These are phyloP conservation scores for Nemania sp. DNA, from an alignment of 2,329 filamentous ascomycete species.

Conservation along the genomic window DNA sequence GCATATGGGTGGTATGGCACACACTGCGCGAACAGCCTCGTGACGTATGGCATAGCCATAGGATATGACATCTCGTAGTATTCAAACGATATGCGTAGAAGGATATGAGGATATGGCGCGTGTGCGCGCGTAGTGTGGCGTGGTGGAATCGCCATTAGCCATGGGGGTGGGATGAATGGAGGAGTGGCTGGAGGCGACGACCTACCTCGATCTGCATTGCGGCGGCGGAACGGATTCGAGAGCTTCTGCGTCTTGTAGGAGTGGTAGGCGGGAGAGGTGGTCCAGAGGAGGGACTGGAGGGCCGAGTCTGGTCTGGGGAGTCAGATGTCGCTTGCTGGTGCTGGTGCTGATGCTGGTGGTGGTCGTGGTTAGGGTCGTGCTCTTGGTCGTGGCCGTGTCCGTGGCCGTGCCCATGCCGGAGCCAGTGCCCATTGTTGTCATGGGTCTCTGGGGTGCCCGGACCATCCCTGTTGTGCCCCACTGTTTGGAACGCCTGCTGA, in stretches of 20 bases:
- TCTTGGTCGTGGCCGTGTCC: no score
- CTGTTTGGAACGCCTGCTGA: constrained; percentile 11
- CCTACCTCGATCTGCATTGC: constrained; percentile 50
- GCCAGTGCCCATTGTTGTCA: no score
- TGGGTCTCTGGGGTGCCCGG: constrained; percentile 11
- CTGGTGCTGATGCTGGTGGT: constrained; percentile 5
- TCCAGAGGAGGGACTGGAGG: neutral
- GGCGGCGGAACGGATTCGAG: constrained; percentile 20
- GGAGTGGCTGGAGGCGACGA: constrained; percentile 7
- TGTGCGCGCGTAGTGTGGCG: neutral
- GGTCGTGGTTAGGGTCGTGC: neutral
- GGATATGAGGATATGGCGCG: no score
- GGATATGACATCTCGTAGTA: no score
- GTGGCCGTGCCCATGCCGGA: neutral
- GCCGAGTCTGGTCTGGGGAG: neutral
- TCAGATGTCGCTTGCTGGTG: neutral
- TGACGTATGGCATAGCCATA: no score
- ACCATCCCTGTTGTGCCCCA: neutral
- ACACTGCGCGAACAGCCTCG: no score
- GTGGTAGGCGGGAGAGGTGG: neutral
- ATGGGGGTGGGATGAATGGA: neutral
- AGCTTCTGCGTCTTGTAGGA: neutral
- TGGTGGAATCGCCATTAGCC: neutral
- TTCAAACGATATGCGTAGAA: no score
- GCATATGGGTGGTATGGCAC: neutral